Evolutionary conservation across 345 rosid genomes (phyloP).

Genomic region (Microthlaspi erraticum): DNA sequence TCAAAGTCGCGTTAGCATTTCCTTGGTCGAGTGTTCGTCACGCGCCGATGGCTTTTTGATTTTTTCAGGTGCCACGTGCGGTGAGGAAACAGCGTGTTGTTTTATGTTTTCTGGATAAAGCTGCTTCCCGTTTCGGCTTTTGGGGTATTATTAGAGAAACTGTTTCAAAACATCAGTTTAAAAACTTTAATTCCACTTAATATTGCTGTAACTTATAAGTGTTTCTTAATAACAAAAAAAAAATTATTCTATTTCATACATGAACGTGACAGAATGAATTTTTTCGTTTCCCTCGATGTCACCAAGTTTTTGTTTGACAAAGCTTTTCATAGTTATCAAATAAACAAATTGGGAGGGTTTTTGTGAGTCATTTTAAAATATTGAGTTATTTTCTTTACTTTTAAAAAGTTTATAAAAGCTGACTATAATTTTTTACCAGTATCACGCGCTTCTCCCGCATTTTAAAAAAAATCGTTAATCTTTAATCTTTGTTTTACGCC

Average conservation of each 20-base stretch:
- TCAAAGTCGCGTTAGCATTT: neutral
- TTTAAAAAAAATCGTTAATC: slow-evolving; percentile 2
- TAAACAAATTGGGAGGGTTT: neutral
- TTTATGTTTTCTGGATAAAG: slow-evolving; percentile 10
- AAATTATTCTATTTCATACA: neutral
- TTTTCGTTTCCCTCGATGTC: neutral
- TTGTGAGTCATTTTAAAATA: slow-evolving; percentile 1
- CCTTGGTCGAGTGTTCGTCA: neutral
- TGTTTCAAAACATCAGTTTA: too few relatives aligned
- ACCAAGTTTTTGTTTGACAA: slow-evolving; percentile 5
- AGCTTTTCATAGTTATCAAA: slow-evolving; percentile 4
- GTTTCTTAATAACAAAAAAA: too few relatives aligned
- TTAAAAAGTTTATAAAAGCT: slow-evolving; percentile 6
- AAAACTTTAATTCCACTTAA: too few relatives aligned
- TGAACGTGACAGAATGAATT: neutral
- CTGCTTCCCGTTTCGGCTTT: slow-evolving; percentile 29
- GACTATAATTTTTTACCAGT: too few relatives aligned
- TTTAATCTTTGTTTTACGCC: slow-evolving; percentile 15
- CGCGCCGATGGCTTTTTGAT: slow-evolving; percentile 5
- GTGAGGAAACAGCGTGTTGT: slow-evolving; percentile 9
- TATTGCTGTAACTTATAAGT: neutral
- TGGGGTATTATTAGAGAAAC: too few relatives aligned
- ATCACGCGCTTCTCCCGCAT: neutral
- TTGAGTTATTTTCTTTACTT: slow-evolving; percentile 15
- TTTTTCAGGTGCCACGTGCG: slow-evolving; percentile 34